phyloP scores from a whole-genome alignment of 495 filamentous ascomycete species.

The Hypoxylon fuscum region DNA sequence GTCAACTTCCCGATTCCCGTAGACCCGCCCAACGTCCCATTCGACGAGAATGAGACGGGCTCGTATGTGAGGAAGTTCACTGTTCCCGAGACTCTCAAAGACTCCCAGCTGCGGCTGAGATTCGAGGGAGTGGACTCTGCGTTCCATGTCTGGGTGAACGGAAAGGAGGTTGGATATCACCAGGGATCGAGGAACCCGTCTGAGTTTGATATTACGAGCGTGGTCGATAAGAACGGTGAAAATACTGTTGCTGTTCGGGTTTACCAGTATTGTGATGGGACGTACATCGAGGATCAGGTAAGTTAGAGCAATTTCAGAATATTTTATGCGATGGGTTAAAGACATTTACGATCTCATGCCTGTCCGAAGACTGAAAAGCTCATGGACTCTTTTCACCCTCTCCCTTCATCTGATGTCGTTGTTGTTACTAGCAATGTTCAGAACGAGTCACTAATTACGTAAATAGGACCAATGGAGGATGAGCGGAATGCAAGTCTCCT shows the following conservation, averaged over 20 bases:
- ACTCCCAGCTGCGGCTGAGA: conserved; percentile 62
- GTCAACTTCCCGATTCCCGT: conserved; percentile 67
- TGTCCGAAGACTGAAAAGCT: too few relatives aligned
- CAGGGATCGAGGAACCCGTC: conserved; percentile 70
- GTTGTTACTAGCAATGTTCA: too few relatives aligned
- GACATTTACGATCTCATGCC: too few relatives aligned
- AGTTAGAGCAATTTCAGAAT: too few relatives aligned
- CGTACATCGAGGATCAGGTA: conserved; percentile 73
- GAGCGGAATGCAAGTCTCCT: conserved; percentile 33
- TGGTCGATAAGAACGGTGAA: conserved; percentile 48
- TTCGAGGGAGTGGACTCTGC: conserved; percentile 76
- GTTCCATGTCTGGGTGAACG: conserved; percentile 72
- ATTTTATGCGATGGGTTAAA: too few relatives aligned
- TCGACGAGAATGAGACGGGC: conserved; percentile 67
- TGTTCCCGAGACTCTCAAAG: conserved; percentile 52
- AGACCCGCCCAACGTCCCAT: conserved; percentile 65
- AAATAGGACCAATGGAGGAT: conserved; percentile 52
- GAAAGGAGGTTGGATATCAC: conserved; percentile 65
- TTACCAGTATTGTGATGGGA: conserved; percentile 70
- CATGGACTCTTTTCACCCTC: too few relatives aligned
- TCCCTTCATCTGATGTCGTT: too few relatives aligned
- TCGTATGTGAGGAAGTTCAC: conserved; percentile 65
- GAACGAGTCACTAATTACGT: not conserved
- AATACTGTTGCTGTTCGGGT: conserved; percentile 67
- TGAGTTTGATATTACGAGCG: conserved; percentile 67